These are phyloP conservation scores for Saccharomycopsis fibuligera DNA, from an alignment of 805 yeast species.

Conservation along the genomic window DNA sequence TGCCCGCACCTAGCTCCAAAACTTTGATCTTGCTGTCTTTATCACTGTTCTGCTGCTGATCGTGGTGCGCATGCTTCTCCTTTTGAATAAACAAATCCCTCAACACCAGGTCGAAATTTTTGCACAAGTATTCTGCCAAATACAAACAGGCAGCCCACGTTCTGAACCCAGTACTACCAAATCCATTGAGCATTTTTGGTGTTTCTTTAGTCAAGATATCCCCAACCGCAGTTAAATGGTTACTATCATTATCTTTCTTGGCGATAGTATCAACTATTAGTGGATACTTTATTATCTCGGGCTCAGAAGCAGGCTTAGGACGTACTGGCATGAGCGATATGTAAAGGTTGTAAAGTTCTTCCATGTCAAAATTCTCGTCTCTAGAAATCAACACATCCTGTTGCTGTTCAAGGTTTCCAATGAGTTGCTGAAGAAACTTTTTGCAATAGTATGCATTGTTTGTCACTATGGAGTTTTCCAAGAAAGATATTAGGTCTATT, in stretches of 20 bases:
- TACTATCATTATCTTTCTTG: too few species aligned
- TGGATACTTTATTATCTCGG: background rate
- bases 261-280: background rate
- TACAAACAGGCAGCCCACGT: constrained; percentile 93
- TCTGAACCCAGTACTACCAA: constrained; percentile 82
- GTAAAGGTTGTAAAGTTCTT: background rate
- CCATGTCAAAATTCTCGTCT: background rate
- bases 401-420: background rate
- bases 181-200: constrained; percentile 58
- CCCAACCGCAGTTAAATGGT: background rate
- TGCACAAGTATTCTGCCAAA: constrained; percentile 45
- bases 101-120: background rate
- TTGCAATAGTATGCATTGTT: background rate
- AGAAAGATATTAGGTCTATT: background rate
- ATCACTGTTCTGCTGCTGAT: constrained; percentile 21
- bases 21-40: constrained; percentile 26
- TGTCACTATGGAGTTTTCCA: background rate
- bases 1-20: constrained; percentile 83
- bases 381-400: background rate
- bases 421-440: background rate
- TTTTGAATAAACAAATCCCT: background rate
- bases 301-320: background rate
- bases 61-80: constrained; percentile 10
- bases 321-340: background rate
- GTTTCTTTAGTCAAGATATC: constrained; percentile 41